Conservation (phyloP, 352 stramenopile species). For the Phytophthora sp. region DNA sequence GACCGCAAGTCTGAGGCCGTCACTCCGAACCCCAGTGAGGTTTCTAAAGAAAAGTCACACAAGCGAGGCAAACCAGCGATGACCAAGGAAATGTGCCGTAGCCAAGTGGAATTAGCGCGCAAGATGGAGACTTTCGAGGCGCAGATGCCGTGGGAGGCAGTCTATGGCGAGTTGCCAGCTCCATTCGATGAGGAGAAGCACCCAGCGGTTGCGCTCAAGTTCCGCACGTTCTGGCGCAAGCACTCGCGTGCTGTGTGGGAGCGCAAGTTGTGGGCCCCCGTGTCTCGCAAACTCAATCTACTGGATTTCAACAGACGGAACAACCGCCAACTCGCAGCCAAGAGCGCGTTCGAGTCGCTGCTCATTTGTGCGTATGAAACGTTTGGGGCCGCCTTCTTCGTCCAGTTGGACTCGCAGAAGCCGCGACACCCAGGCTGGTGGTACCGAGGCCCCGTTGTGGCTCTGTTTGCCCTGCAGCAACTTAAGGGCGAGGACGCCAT, state of each 20-base stretch:
- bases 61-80: constrained; percentile 29
- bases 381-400: constrained; percentile 53
- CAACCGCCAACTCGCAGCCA: constrained; percentile 43
- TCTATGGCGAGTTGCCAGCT: constrained; percentile 40
- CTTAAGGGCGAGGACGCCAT: constrained; percentile 38
- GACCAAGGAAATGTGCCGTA: constrained; percentile 22
- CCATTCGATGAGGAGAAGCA: constrained; percentile 44
- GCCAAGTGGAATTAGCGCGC: constrained; percentile 21
- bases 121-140: constrained; percentile 37
- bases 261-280: constrained; percentile 56
- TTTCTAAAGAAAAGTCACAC: background rate
- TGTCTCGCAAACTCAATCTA: constrained; percentile 22
- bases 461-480: constrained; percentile 38
- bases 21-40: background rate
- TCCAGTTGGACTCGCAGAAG: constrained; percentile 43
- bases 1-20: background rate
- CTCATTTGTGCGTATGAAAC: constrained; percentile 34
- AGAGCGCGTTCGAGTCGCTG: constrained; percentile 43
- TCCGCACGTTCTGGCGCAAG: constrained; percentile 46
- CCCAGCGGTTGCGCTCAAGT: constrained; percentile 28
- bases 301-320: constrained; percentile 29
- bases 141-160: constrained; percentile 41
- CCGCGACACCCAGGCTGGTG: constrained; percentile 58
- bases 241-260: constrained; percentile 56
- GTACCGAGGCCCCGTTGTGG: constrained; percentile 49